Evolutionary conservation across 2,329 filamentous ascomycete genomes (phyloP), one percentile per base, ranked within the genome.

Genomic region (Alternaria sp.): DNA sequence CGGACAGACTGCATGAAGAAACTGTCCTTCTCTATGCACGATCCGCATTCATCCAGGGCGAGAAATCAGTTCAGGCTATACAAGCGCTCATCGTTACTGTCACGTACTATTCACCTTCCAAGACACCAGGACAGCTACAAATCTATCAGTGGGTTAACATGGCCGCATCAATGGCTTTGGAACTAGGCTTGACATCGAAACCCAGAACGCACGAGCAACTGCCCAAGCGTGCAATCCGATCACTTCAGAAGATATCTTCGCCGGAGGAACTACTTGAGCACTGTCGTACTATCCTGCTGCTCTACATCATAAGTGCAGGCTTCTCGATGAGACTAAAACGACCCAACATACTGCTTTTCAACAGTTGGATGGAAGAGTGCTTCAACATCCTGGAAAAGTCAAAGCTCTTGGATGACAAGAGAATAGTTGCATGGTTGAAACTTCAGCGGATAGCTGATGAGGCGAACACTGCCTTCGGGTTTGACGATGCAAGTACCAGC

Each of bases 351-450:
- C 52, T 78, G 14, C 48, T 71, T 0, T 77, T 70, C 60, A 78
- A 78, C 51, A 74, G 73, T 38, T 78, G 76, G 76, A 76, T 78
- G 75, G 72, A 72, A 46, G 76, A 78, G 48, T 76, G 74, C 41
- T 48, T 71, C 39, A 59, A 58, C 2, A 63, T 78, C 38, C 67
- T 78, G 2, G 65, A 73, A 24, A 76, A 75, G 47, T 78, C 75
- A 2, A 71, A 72, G 4, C 44, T 69, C 0, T 59, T 74, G n/a
- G 67, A 74, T 6, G 76, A 78, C 30, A 69, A 69, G 32, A 63
- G 71, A 18, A 65, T 72, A 7, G 57, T 75, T 2, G 74, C 75
- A 5, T 76, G 68, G 69, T 46, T 78, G 12, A 72, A 73, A 43
- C 62, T 78, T 5, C 75, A 78, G 58, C 66, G 75, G 20, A 77